These are phyloP conservation scores for Candida schatavii DNA, from an alignment of 805 yeast species.

Conservation along the genomic window DNA sequence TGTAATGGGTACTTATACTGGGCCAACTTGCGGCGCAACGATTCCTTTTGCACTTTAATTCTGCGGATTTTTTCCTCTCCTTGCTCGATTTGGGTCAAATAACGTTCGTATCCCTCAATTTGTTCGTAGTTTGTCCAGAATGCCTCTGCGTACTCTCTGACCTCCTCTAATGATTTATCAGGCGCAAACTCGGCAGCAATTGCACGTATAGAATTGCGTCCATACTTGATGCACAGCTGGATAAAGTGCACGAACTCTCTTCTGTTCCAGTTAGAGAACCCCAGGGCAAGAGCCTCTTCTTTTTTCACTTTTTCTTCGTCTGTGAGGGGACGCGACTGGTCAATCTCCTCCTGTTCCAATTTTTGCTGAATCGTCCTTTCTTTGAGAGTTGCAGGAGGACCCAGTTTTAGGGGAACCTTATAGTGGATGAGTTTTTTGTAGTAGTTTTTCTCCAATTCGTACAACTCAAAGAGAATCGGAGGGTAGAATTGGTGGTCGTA, in stretches of 20 bases:
- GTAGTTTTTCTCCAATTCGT: slow-evolving; percentile 78
- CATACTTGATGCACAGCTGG: slow-evolving; percentile 69
- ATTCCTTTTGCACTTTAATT: slow-evolving; percentile 68
- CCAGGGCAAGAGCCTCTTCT: slow-evolving; percentile 56
- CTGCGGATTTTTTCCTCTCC: slow-evolving; percentile 84
- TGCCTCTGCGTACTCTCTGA: slow-evolving; percentile 67
- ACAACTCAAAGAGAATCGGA: slow-evolving; percentile 66
- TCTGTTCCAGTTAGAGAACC: slow-evolving; percentile 81
- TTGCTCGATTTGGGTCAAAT: slow-evolving; percentile 72
- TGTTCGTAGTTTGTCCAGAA: slow-evolving; percentile 80
- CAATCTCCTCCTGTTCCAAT: slow-evolving; percentile 69
- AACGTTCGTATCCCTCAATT: slow-evolving; percentile 87
- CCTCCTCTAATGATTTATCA: slow-evolving; percentile 77
- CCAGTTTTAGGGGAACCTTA: slow-evolving; percentile 61
- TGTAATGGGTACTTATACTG: slow-evolving; percentile 73
- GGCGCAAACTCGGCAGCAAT: slow-evolving; percentile 74
- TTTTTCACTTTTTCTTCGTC: slow-evolving; percentile 68
- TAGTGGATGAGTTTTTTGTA: slow-evolving; percentile 66
- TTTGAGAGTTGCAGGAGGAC: slow-evolving; percentile 35
- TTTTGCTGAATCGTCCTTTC: slow-evolving; percentile 43
- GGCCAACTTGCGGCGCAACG: slow-evolving; percentile 71
- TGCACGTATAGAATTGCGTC: slow-evolving; percentile 66
- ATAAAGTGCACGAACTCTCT: slow-evolving; percentile 85
- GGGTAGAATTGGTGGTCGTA: slow-evolving; percentile 93
- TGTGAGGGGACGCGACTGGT: slow-evolving; percentile 74